A percentile compares a stretch with the other conserved stretches of the same genome.
Evolutionary conservation across 2,329 filamentous ascomycete genomes (phyloP).

Genomic region (Pseudodiploospora longispora): DNA sequence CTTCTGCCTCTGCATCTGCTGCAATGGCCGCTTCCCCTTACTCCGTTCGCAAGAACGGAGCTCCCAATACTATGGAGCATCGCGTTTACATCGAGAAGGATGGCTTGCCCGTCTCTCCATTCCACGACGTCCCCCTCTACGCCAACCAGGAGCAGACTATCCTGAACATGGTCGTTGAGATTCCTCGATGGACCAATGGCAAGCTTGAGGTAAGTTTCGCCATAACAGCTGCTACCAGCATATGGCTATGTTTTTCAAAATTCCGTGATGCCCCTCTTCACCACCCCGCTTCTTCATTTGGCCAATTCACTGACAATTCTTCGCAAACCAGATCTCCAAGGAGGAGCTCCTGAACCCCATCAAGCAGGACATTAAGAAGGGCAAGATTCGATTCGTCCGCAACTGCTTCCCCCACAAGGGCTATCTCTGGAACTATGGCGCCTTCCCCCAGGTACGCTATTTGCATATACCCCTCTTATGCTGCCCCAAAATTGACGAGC

Average conservation of each 20-base stretch:
- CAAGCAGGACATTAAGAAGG: conserved; percentile 99
- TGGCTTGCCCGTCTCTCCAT: conserved; percentile 86
- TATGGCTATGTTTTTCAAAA: not conserved
- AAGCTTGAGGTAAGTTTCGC: conserved; percentile 81
- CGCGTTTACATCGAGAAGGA: conserved; percentile 97
- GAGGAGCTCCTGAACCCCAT: conserved; percentile 97
- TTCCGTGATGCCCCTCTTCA: not conserved
- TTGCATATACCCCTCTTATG: conserved; percentile 6
- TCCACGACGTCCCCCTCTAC: conserved; percentile 97
- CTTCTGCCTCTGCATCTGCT: conserved; percentile 15
- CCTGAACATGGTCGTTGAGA: conserved; percentile 99
- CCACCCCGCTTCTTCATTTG: conserved; percentile 2
- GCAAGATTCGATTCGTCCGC: conserved; percentile 97
- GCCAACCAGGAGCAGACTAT: conserved; percentile 93
- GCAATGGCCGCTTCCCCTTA: conserved; percentile 55
- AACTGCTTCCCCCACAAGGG: conserved; percentile 99
- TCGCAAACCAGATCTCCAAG: conserved; percentile 74
- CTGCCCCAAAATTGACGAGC: conserved; percentile 7
- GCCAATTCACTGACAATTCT: not conserved
- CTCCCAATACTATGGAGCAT: conserved; percentile 91
- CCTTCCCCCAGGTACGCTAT: conserved; percentile 80
- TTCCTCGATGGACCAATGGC: conserved; percentile 98
- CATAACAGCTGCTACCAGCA: not conserved
- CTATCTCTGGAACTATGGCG: conserved; percentile 99
- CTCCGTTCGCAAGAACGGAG: conserved; percentile 76